These are phyloP conservation scores for Macadamia tetraphylla DNA, from an alignment of 164 flowering plant species.

Conservation along the genomic window DNA sequence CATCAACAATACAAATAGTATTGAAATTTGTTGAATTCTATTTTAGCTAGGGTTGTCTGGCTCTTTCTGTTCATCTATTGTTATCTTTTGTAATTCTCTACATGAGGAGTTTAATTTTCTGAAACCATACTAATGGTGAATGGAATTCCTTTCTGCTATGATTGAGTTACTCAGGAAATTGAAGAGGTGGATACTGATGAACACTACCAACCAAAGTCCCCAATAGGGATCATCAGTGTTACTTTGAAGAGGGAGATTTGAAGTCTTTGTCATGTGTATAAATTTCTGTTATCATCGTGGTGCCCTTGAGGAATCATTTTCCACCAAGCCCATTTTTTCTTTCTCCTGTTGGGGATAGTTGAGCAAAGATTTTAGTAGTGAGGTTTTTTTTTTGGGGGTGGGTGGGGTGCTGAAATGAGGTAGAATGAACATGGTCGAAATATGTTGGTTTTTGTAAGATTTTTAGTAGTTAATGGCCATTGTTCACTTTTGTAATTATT, in stretches of 20 bases:
- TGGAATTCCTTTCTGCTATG: no score
- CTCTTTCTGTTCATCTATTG: no score
- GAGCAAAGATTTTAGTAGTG: not conserved
- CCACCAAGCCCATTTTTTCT: not conserved
- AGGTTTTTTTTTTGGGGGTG: not conserved
- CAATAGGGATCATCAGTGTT: slow-evolving; percentile 53
- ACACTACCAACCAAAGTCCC: slow-evolving; percentile 74
- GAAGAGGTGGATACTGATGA: slow-evolving; percentile 99
- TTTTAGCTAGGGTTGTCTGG: not conserved
- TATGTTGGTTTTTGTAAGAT: no score
- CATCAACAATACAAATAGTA: no score
- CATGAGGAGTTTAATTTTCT: not conserved
- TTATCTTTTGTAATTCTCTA: not conserved
- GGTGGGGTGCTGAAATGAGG: no score
- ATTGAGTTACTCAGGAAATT: slow-evolving; percentile 59
- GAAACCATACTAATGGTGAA: not conserved
- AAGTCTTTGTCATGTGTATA: slow-evolving; percentile 7
- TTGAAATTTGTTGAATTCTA: no score
- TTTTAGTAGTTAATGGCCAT: no score
- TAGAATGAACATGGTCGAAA: no score
- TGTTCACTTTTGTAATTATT: no score
- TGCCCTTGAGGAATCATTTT: not conserved
- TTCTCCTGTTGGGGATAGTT: not conserved
- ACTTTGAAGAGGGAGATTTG: slow-evolving; percentile 43
- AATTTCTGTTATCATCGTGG: not conserved